Evolutionary conservation across 1,139 yeast genomes (phyloP), one percentile per base, ranked within the genome.

Genomic region (Lodderomyces orthopsilosis): DNA sequence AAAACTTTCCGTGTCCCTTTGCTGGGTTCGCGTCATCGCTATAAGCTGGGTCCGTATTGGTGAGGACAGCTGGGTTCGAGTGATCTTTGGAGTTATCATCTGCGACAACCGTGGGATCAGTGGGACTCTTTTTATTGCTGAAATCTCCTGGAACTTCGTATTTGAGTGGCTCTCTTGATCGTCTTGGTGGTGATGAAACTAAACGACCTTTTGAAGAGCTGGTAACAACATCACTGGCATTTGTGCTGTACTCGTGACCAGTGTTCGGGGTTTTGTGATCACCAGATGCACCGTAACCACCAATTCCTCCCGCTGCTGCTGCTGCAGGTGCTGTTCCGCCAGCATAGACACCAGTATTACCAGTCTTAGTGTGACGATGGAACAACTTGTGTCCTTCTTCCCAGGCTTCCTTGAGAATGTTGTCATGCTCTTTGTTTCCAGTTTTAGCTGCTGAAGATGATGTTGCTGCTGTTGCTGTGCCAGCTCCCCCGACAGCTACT

Each of bases 1-100:
- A 69, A 47, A 56, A 68, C 39, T 53, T 53, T 3, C 75, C 74
- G 6, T 58, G 48, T 17, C 74, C 75, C 35, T 55, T 47, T 9
- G 47, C 51, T 13, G 57, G 54, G 33, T 46, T 46, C 17, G 74
- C 68, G 26, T 62, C 68, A 42, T 65, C 57, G 27, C 58, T 58
- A 48, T 67, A 68, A 4, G 43, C 45, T 7, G 69, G 68, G 22
- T 55, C 42, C 14, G 48, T 41, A 51, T 66, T 66, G 15, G 51
- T 52, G 14, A 27, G 23, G n/a, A 41, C 32, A 15, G 37, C 41
- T 17, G 40, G 22, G n/a, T 17, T 32, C 12, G 41, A 35, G 14
- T 38, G 43, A 18, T 48, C 21, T 5, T 46, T 33, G 3, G 42
- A 50, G 3, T 44, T 37, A 17, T 44, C 47, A 35, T 17, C 42